A percentile compares a stretch with the other conserved stretches of the same genome.
Conservation (phyloP, 1,284 basidiomycete species). For the Lignosus rhinocerotis region DNA sequence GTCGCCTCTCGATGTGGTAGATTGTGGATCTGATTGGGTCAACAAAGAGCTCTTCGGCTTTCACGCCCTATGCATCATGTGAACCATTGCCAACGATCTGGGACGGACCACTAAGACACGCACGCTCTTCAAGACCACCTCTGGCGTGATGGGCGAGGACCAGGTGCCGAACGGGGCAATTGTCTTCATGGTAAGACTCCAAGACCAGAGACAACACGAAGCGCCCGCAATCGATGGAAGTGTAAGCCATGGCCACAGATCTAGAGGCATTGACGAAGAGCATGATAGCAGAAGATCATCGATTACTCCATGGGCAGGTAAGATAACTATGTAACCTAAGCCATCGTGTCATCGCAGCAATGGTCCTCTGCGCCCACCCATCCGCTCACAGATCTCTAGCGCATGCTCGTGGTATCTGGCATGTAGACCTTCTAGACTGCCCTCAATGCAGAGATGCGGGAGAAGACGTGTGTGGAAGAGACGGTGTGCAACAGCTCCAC, state of each 20-base stretch:
- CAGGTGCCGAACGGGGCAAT: conserved; percentile 39
- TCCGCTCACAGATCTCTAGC: conserved; percentile 41
- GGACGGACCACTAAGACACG: conserved; percentile 20
- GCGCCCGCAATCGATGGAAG: not conserved
- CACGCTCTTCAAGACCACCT: conserved; percentile 51
- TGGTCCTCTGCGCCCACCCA: conserved; percentile 45
- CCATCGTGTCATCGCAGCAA: conserved; percentile 19
- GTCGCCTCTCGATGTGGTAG: conserved; percentile 64
- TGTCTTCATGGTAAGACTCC: conserved; percentile 15
- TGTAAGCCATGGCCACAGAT: not conserved
- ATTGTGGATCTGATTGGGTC: conserved; percentile 51
- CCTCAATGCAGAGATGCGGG: conserved; percentile 52
- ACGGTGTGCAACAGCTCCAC: conserved; percentile 59
- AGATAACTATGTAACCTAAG: conserved; percentile 18
- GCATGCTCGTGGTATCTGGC: conserved; percentile 52
- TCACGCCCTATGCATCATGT: conserved; percentile 37
- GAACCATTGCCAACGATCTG: not conserved
- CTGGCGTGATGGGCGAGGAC: conserved; percentile 37
- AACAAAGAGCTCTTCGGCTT: conserved; percentile 48
- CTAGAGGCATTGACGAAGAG: not conserved
- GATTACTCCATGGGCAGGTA: conserved; percentile 23
- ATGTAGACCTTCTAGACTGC: conserved; percentile 48
- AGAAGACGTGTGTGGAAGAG: conserved; percentile 69
- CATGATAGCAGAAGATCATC: conserved; percentile 14
- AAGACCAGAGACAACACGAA: not conserved